Evolutionary conservation across 1,284 basidiomycete species (phyloP).

Genomic region (Puccinia triticina): DNA sequence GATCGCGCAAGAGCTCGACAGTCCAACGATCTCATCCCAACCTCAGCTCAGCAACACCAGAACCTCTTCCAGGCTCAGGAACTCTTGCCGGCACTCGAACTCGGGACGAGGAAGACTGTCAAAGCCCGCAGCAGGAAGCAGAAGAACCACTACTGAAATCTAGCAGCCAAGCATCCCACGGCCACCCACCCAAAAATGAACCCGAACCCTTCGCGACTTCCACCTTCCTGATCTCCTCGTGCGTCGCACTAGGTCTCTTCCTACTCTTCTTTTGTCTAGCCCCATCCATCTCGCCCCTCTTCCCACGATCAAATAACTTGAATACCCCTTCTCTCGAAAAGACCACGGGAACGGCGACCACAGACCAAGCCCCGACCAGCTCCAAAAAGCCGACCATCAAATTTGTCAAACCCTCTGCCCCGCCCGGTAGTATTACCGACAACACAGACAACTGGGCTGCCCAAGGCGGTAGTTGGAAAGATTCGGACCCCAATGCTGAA

Average conservation of each 20-base stretch:
- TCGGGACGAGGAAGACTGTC: not conserved
- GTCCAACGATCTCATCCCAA: too few species aligned
- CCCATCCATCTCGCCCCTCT: not conserved
- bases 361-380: not conserved
- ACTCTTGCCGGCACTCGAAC: too few species aligned
- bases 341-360: not conserved
- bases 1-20: too few species aligned
- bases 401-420: slow-evolving; percentile 25
- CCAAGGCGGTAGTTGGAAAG: slow-evolving; percentile 39
- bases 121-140: too few species aligned
- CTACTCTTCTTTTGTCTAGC: slow-evolving; percentile 12
- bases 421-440: slow-evolving; percentile 39
- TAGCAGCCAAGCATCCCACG: too few species aligned
- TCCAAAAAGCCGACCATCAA: not conserved
- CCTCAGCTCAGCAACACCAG: too few species aligned
- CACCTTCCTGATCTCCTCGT: slow-evolving; percentile 4
- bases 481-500: slow-evolving; percentile 1
- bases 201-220: not conserved
- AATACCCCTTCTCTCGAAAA: not conserved
- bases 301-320: not conserved
- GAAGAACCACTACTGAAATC: slow-evolving; percentile 1
- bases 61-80: too few species aligned
- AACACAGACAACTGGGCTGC: slow-evolving; percentile 40
- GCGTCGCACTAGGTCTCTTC: not conserved
- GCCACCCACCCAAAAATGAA: not conserved